Conservation (phyloP, 2,329 filamentous ascomycete species). For the Phyllosticta citrichinensis region DNA sequence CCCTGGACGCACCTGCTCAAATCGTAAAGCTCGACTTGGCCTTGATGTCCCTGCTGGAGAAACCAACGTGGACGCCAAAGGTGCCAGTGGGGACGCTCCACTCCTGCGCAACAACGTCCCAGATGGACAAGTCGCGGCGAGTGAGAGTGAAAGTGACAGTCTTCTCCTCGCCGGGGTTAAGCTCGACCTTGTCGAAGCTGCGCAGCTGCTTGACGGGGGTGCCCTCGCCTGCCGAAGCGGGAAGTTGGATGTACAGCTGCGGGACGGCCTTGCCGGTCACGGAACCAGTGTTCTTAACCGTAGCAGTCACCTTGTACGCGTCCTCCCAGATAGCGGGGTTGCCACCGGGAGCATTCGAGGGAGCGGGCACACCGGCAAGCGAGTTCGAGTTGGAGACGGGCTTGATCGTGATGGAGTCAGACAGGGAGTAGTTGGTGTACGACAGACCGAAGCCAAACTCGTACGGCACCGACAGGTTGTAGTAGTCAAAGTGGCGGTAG, state of each 20-base stretch:
- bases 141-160: constrained; percentile 38
- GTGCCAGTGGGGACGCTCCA: constrained; percentile 30
- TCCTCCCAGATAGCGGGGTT: constrained; percentile 9
- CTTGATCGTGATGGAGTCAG: constrained; percentile 34
- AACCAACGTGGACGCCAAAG: constrained; percentile 17
- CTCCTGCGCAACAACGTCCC: constrained; percentile 34
- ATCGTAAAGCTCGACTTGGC: neutral
- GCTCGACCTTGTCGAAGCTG: constrained; percentile 40
- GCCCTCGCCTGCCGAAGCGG: constrained; percentile 21
- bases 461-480: constrained; percentile 63
- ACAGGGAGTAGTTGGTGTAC: constrained; percentile 64
- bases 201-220: constrained; percentile 38
- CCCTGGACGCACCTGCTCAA: neutral
- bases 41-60: constrained; percentile 15
- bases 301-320: constrained; percentile 32
- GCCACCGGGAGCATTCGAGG: constrained; percentile 15
- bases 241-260: constrained; percentile 47
- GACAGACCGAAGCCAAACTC: constrained; percentile 81
- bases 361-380: constrained; percentile 36
- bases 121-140: constrained; percentile 40
- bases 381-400: constrained; percentile 40
- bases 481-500: constrained; percentile 79
- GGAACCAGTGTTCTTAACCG: constrained; percentile 43
- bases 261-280: constrained; percentile 40
- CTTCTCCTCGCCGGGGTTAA: constrained; percentile 33